Base-by-base conservation (phyloP, 179 eudicot genomes). In the Actinidia arguta region DNA sequence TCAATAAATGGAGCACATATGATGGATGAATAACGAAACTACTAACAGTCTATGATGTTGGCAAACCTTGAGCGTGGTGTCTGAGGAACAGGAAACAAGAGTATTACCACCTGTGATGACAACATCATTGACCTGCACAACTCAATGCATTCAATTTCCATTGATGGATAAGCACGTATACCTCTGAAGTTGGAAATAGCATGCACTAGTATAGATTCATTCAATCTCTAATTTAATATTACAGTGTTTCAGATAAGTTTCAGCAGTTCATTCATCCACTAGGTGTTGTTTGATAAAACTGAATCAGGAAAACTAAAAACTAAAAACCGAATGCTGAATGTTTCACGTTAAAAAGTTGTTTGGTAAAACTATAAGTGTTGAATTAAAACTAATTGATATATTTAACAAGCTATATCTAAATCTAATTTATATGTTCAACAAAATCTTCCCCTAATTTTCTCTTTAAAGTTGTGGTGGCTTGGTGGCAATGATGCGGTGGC, bases 11-110 rank as follows among this genome's bases (percentile, higher is more conserved):
- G 47, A 12, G 47, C 80, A 64, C 24, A 14, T 22, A 36, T 39
- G 62, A 48, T 58, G 62, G 24, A 44, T 11, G 12, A 69, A 69
- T 22, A 27, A 27, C 68, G 56, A 54, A 51, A 58, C 64, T 3
- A 83, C 47, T 50, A 20, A 74, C 64, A 82, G n/a, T 18, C 42
- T 54, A 63, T 78, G 17, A 58, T 20, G 77, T 22, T 44, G 74
- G 55, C 74, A 61, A 82, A 97, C 99, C 98, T 97, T 95, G 76
- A 97, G 90, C 9, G 99, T 91, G 61, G 99, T 89, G 76, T 97
- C 98, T 46, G 99, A 95, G 83, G 99, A 95, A 87, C 99, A 97
- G 13, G 99, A 97, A 31, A 97, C 97, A 83, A 95, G 93, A 6
- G 97, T 93, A 81, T 90, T 91, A 83, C 89, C 94, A 76, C 98